These are phyloP conservation scores for Priceomyces medius DNA, from an alignment of 805 yeast species.

Conservation along the genomic window DNA sequence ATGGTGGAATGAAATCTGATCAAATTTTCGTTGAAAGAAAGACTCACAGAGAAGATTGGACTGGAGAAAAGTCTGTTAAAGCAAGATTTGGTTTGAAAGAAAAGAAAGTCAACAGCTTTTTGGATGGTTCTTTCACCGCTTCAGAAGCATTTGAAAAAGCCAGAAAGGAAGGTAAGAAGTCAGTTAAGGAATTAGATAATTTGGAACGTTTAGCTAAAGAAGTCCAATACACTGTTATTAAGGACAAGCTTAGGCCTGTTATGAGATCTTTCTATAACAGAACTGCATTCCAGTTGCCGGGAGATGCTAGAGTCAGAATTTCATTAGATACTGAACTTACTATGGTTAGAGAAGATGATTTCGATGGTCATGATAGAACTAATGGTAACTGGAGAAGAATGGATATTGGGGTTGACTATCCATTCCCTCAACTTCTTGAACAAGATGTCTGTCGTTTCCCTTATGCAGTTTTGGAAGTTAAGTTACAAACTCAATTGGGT, in stretches of 20 bases:
- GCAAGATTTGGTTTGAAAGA: conserved; percentile 94
- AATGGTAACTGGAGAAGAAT: conserved; percentile 95
- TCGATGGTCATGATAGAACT: conserved; percentile 89
- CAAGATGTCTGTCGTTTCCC: conserved; percentile 91
- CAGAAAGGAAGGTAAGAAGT: conserved; percentile 89
- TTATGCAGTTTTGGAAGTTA: conserved; percentile 95
- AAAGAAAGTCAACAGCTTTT: conserved; percentile 79
- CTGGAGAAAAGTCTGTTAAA: conserved; percentile 98
- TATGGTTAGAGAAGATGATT: conserved; percentile 97
- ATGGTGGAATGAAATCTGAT: conserved; percentile 94
- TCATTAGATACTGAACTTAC: conserved; percentile 94
- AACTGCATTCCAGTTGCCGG: conserved; percentile 98
- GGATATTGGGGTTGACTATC: conserved; percentile 98
- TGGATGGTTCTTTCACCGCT: conserved; percentile 82
- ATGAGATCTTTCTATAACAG: conserved; percentile 95
- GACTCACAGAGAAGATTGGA: conserved; percentile 99
- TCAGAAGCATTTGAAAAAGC: conserved; percentile 88
- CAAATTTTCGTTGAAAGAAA: conserved; percentile 94
- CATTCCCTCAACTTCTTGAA: conserved; percentile 82
- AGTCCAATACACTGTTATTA: conserved; percentile 85
- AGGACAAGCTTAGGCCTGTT: conserved; percentile 86
- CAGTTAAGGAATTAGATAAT: conserved; percentile 82
- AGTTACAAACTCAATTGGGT: conserved; percentile 95
- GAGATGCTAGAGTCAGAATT: conserved; percentile 98
- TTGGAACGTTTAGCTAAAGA: conserved; percentile 91